These are phyloP conservation scores for Pseudogymnoascus sp. DNA, from an alignment of 2,329 filamentous ascomycete genomes.

Conservation along the genomic window DNA sequence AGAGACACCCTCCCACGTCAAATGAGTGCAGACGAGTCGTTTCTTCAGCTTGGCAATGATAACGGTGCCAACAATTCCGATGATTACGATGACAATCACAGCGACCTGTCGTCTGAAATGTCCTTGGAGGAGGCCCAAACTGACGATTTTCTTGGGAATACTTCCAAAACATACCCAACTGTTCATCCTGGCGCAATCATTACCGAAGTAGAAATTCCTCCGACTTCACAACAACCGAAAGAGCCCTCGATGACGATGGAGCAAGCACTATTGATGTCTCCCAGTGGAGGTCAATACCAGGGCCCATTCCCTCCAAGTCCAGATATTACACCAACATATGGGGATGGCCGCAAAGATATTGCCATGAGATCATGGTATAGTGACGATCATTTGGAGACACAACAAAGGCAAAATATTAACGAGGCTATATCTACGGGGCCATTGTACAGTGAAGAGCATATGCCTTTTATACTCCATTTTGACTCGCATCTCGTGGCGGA, in stretches of 20 bases:
- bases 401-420: conserved; percentile 1
- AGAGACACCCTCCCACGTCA: conserved; percentile 16
- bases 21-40: conserved; percentile 28
- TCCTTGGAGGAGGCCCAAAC: conserved; percentile 40
- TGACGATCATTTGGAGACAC: neutral
- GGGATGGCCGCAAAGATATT: neutral
- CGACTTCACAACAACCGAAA: conserved; percentile 22
- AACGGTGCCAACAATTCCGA: conserved; percentile 14
- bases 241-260: conserved; percentile 42
- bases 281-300: conserved; percentile 23
- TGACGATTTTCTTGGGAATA: conserved; percentile 24
- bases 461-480: conserved; percentile 75
- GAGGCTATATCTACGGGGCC: neutral
- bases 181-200: conserved; percentile 20
- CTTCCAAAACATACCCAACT: conserved; percentile 28
- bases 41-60: conserved; percentile 17
- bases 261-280: conserved; percentile 39
- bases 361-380: conserved; percentile 4
- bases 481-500: conserved; percentile 72
- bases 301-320: conserved; percentile 22
- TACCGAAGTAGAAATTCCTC: conserved; percentile 22
- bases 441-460: conserved; percentile 35
- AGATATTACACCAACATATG: conserved; percentile 23
- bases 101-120: conserved; percentile 56
- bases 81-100: conserved; percentile 30